Evolutionary conservation across 495 filamentous ascomycete species (phyloP), one percentile per base, ranked within the genome.

Genomic region (Pyrenopolyporus hunteri): DNA sequence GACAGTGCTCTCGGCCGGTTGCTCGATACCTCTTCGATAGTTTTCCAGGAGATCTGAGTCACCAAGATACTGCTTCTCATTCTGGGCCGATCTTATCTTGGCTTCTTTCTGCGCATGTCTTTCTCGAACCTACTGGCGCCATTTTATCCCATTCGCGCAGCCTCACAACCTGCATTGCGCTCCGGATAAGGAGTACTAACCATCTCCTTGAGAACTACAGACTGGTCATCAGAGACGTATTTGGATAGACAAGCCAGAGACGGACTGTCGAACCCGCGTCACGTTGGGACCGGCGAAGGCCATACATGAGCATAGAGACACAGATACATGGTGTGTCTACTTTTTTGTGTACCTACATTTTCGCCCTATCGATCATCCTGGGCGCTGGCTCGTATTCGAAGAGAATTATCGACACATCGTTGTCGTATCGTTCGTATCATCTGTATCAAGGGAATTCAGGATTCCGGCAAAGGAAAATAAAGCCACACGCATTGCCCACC

Each of bases 201-300:
- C 42, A n/a, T 6, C 20, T 17, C 28, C 23, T 13, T 45, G 36
- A 17, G 42, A 55, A 37, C 56, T 19, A 45, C 31, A 31, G n/a
- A 40, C 8, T 25, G 55, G 26, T 45, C 49, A 59, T 55, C 53
- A 67, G 51, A 67, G 59, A 67, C 59, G 55, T 19, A 33, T 8
- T 35, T 37, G 47, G 48, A 56, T 55, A 67, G 58, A 63, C 53
- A 58, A 50, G 33, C 50, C 14, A 55, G 53, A 61, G 48, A 63
- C 57, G 52, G 55, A 35, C 37, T 45, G 17, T 16, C 22, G n/a
- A 66, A 33, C 32, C 43, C 37, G 44, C 64, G 22, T 59, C 42
- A 48, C 36, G 19, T 45, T 19, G 44, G 11, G 9, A 28, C 54
- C 33, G 33, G 46, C 23, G 19, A 25, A 46, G 7, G 48, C 14